Conservation (phyloP, 2,329 filamentous ascomycete species). For the Coniochaeta sp. region DNA sequence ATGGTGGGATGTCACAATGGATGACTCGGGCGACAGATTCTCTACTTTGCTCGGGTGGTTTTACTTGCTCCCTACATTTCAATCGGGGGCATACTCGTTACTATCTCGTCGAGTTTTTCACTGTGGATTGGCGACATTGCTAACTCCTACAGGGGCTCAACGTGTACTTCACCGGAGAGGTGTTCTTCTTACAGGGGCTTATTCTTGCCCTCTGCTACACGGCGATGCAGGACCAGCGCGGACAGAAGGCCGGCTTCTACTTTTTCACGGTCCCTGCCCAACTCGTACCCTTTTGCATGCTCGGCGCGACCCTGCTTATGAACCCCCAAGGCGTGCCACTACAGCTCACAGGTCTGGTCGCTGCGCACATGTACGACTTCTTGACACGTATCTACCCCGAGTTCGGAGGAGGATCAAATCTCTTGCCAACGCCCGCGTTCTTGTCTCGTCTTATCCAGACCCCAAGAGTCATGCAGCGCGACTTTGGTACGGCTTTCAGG, state of each 20-base stretch:
- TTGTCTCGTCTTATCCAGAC: slow-evolving; percentile 59
- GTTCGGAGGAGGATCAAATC: slow-evolving; percentile 75
- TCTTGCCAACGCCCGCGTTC: slow-evolving; percentile 65
- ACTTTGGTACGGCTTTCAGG: slow-evolving; percentile 54
- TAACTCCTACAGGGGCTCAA: slow-evolving; percentile 36
- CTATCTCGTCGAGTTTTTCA: background rate
- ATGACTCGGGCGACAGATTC: slow-evolving; percentile 55
- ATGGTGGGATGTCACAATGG: slow-evolving; percentile 68
- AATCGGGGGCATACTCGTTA: slow-evolving; percentile 9
- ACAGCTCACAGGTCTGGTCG: slow-evolving; percentile 71
- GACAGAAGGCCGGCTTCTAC: slow-evolving; percentile 68
- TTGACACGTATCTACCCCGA: slow-evolving; percentile 80
- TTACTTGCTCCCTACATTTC: slow-evolving; percentile 54
- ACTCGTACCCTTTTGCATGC: slow-evolving; percentile 72
- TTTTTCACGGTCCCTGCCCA: slow-evolving; percentile 79
- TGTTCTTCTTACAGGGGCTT: slow-evolving; percentile 54
- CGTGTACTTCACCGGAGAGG: slow-evolving; percentile 40
- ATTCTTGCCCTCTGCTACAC: slow-evolving; percentile 79
- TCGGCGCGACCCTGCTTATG: slow-evolving; percentile 66
- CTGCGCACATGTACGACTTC: slow-evolving; percentile 88
- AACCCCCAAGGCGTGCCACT: slow-evolving; percentile 49
- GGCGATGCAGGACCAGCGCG: slow-evolving; percentile 76
- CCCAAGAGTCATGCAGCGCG: slow-evolving; percentile 37
- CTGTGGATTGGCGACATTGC: background rate
- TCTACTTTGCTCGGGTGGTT: slow-evolving; percentile 51